Conservation (phyloP, 2,329 filamentous ascomycete species). For the Trichophaea hybrida region DNA sequence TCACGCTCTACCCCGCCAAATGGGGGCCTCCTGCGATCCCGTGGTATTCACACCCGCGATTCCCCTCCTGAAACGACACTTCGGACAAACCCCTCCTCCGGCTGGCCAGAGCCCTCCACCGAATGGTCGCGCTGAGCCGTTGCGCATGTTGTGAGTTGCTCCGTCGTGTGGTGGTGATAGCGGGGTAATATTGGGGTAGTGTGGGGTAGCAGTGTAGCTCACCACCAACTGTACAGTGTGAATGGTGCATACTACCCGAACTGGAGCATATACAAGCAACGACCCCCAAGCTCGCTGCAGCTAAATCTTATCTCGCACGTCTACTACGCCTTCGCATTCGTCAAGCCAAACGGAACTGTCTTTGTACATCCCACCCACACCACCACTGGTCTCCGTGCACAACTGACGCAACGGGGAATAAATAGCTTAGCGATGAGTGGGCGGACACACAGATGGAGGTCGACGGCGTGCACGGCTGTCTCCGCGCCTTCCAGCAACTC, state of each 20-base stretch:
- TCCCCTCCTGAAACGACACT: slow-evolving; percentile 9
- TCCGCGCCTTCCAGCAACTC: slow-evolving; percentile 58
- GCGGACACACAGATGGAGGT: slow-evolving; percentile 59
- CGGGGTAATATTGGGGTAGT: background rate
- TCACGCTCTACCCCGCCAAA: background rate
- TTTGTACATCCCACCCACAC: slow-evolving; percentile 45
- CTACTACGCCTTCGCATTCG: slow-evolving; percentile 69
- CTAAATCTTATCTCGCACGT: slow-evolving; percentile 65
- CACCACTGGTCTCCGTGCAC: background rate
- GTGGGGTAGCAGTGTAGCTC: background rate
- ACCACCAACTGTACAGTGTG: slow-evolving; percentile 9
- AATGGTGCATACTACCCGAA: slow-evolving; percentile 83
- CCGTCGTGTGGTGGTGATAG: background rate
- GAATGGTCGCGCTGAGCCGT: slow-evolving; percentile 10
- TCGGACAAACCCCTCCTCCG: slow-evolving; percentile 1
- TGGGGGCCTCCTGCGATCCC: slow-evolving; percentile 12
- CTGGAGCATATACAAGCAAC: slow-evolving; percentile 55
- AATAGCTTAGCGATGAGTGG: slow-evolving; percentile 63
- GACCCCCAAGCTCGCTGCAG: slow-evolving; percentile 59
- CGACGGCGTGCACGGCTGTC: slow-evolving; percentile 54
- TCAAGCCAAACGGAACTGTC: slow-evolving; percentile 56
- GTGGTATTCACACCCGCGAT: slow-evolving; percentile 21
- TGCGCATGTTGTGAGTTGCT: slow-evolving; percentile 19
- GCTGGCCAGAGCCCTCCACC: background rate
- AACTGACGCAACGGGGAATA: slow-evolving; percentile 14